Evolutionary conservation across 345 rosid species (phyloP).

Genomic region (Mallotus nudiflorus): DNA sequence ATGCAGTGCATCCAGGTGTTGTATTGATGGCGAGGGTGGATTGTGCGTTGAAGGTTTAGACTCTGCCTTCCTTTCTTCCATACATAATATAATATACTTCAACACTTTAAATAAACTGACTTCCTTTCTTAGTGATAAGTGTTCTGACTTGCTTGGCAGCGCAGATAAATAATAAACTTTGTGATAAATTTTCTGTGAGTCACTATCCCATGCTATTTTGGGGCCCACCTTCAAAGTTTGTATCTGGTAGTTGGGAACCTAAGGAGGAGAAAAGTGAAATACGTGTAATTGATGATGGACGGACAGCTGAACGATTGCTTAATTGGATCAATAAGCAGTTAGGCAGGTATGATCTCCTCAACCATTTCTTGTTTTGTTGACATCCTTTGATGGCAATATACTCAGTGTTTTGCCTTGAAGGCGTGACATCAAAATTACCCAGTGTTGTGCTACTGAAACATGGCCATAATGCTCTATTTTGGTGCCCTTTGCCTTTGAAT

Average conservation of each 20-base stretch:
- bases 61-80: slow-evolving; percentile 1
- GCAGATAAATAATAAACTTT: slow-evolving; percentile 84
- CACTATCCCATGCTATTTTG: slow-evolving; percentile 96
- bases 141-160: slow-evolving; percentile 65
- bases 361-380: slow-evolving; percentile 11
- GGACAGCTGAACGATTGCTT: slow-evolving; percentile 83
- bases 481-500: neutral
- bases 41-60: slow-evolving; percentile 60
- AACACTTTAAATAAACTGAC: neutral
- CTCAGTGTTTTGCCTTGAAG: slow-evolving; percentile 3
- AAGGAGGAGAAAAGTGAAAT: slow-evolving; percentile 62
- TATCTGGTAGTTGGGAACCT: slow-evolving; percentile 60
- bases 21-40: slow-evolving; percentile 89
- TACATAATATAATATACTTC: neutral
- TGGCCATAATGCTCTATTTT: neutral
- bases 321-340: slow-evolving; percentile 84
- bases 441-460: neutral
- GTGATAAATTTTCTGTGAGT: slow-evolving; percentile 78
- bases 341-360: slow-evolving; percentile 60
- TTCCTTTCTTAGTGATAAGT: slow-evolving; percentile 32
- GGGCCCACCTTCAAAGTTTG: slow-evolving; percentile 70
- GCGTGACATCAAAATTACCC: neutral
- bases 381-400: neutral
- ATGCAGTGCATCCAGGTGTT: slow-evolving; percentile 80
- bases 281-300: slow-evolving; percentile 55